Percentiles rank a stretch among this genome's conserved stretches.
Evolutionary conservation across 2,329 filamentous ascomycete species (phyloP).

Genomic region (Aspergillus novoparasiticus): DNA sequence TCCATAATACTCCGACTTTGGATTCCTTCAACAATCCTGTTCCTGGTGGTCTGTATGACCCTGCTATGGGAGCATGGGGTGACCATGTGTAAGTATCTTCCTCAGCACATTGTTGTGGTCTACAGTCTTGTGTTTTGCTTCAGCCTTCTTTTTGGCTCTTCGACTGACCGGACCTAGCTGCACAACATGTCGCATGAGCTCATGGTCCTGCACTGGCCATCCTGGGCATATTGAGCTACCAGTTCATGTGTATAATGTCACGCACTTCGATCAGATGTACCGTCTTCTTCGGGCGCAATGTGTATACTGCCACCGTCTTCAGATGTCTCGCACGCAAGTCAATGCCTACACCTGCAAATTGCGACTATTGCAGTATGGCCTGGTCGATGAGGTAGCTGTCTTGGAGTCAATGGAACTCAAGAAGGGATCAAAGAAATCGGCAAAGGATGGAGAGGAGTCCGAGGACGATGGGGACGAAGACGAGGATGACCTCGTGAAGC

Average conservation of each 20-base stretch:
- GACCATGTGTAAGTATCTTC: constrained; percentile 70
- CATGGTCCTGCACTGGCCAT: constrained; percentile 84
- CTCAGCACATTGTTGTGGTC: constrained; percentile 6
- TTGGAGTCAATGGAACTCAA: constrained; percentile 55
- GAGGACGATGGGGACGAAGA: constrained; percentile 62
- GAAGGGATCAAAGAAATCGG: constrained; percentile 48
- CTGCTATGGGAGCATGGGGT: constrained; percentile 85
- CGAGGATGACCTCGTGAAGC: constrained; percentile 54
- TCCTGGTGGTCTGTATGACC: constrained; percentile 88
- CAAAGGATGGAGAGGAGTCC: constrained; percentile 59
- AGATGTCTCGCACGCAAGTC: constrained; percentile 73
- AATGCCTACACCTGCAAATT: constrained; percentile 83
- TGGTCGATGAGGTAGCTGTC: constrained; percentile 68
- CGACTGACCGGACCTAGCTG: constrained; percentile 61
- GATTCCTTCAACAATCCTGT: constrained; percentile 88
- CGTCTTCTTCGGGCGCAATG: constrained; percentile 85
- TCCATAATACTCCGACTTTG: constrained; percentile 92
- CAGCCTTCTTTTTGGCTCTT: constrained; percentile 4
- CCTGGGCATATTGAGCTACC: constrained; percentile 94
- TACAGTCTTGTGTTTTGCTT: constrained; percentile 12
- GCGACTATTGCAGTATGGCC: constrained; percentile 79
- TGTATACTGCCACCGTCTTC: constrained; percentile 85
- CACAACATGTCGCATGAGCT: constrained; percentile 85
- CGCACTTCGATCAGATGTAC: constrained; percentile 90
- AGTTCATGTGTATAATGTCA: constrained; percentile 91